phyloP scores from a whole-genome alignment of 768 basidiomycete species.

The Xerocomellus chrysenteron region DNA sequence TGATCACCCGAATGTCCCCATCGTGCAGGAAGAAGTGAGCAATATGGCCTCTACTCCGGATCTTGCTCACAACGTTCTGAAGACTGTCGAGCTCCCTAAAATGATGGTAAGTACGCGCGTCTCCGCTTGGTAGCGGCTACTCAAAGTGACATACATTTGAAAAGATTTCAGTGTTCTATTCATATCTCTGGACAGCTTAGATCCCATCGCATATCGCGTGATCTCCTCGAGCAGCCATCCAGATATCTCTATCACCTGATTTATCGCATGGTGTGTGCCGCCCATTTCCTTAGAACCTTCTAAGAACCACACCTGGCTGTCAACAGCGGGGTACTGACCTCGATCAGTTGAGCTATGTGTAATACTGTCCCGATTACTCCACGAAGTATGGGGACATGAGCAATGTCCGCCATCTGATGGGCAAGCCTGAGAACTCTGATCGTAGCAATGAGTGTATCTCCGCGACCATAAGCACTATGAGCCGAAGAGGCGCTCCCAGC shows the following conservation, averaged over 20 bases:
- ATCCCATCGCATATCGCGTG: neutral
- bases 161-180: constrained; percentile 4
- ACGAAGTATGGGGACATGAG: neutral
- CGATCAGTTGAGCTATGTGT: constrained; percentile 2
- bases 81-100: constrained; percentile 11
- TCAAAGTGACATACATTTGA: neutral
- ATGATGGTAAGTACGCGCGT: neutral
- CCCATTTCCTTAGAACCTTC: constrained; percentile 2
- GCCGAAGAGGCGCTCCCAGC: neutral
- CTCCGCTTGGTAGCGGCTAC: too few relatives aligned
- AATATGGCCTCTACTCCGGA: neutral
- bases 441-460: neutral
- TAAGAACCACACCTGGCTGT: neutral
- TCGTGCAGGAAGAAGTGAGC: constrained; percentile 11
- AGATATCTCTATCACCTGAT: constrained; percentile 12
- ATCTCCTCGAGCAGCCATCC: constrained; percentile 16
- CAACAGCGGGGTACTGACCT: constrained; percentile 1
- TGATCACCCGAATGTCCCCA: constrained; percentile 7
- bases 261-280: constrained; percentile 14
- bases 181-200: neutral
- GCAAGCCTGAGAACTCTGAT: constrained; percentile 6
- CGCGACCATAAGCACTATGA: neutral
- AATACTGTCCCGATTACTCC: constrained; percentile 10
- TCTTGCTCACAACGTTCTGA: constrained; percentile 4
- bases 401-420: constrained; percentile 8